A percentile compares a stretch with the other conserved stretches of the same genome.
These are phyloP conservation scores for Vigna radiata DNA, from an alignment of 306 rosid genomes.

Conservation along the genomic window DNA sequence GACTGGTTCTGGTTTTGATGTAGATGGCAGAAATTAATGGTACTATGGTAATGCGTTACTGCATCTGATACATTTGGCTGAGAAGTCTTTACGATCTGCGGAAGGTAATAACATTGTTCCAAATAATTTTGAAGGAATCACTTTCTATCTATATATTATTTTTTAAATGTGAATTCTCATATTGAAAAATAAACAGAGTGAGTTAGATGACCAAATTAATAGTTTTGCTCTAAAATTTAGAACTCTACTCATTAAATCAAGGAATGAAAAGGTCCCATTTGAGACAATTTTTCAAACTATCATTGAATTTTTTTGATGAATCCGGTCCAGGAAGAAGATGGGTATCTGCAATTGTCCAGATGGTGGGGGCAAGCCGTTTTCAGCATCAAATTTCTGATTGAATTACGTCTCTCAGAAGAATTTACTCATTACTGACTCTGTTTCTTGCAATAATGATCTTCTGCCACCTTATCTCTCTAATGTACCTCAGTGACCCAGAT, in stretches of 20 bases:
- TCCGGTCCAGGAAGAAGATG: background rate
- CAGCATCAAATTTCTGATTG: slow-evolving; percentile 38
- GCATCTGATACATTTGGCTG: slow-evolving; percentile 36
- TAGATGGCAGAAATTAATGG: slow-evolving; percentile 63
- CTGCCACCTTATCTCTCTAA: background rate
- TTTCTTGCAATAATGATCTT: slow-evolving; percentile 1
- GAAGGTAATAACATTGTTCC: slow-evolving; percentile 42
- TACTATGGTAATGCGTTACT: slow-evolving; percentile 28
- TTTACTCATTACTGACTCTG: slow-evolving; percentile 24
- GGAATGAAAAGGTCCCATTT: background rate
- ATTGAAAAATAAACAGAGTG: background rate
- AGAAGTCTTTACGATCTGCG: slow-evolving; percentile 26
- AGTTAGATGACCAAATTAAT: background rate
- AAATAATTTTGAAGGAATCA: background rate
- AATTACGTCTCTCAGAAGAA: slow-evolving; percentile 33
- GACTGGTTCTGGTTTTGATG: slow-evolving; percentile 95
- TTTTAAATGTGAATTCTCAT: no score
- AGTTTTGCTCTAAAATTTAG: background rate
- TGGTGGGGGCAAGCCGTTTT: slow-evolving; percentile 36
- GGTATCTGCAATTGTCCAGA: background rate
- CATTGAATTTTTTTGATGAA: slow-evolving; percentile 6
- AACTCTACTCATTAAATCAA: background rate
- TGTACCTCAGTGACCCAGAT: background rate
- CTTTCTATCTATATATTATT: no score
- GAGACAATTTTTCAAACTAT: background rate